Conservation (phyloP, 768 basidiomycete species). For the Boletus bicolor region DNA sequence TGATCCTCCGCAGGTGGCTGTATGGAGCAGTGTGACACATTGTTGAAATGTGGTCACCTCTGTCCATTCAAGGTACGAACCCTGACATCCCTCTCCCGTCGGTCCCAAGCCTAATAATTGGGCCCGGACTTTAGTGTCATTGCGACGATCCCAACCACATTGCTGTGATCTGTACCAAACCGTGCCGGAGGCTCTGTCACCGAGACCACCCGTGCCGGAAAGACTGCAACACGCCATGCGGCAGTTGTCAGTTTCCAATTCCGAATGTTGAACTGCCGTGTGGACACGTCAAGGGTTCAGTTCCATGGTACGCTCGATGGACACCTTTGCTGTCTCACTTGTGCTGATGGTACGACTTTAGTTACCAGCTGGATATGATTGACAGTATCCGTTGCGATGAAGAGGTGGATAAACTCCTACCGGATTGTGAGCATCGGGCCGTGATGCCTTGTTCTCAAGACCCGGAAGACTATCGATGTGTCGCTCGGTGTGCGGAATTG, state of each 20-base stretch:
- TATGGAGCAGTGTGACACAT: slow-evolving; percentile 49
- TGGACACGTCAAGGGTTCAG: slow-evolving; percentile 43
- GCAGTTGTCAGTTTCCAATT: slow-evolving; percentile 48
- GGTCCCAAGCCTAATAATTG: neutral
- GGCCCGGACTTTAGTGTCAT: slow-evolving; percentile 46
- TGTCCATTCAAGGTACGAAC: slow-evolving; percentile 56
- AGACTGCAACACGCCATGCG: slow-evolving; percentile 51
- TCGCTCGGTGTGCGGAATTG: slow-evolving; percentile 37
- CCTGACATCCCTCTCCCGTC: neutral
- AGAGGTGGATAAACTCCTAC: slow-evolving; percentile 42
- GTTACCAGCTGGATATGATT: slow-evolving; percentile 45
- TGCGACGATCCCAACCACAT: slow-evolving; percentile 56
- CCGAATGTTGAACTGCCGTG: slow-evolving; percentile 52
- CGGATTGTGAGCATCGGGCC: slow-evolving; percentile 52
- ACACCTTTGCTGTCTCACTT: neutral
- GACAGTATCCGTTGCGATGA: slow-evolving; percentile 42
- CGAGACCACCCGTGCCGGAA: slow-evolving; percentile 57
- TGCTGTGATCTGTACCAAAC: slow-evolving; percentile 43
- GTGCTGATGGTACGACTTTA: slow-evolving; percentile 21
- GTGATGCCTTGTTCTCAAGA: slow-evolving; percentile 47
- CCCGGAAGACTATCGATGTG: slow-evolving; percentile 39
- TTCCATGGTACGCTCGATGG: slow-evolving; percentile 46
- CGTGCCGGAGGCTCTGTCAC: slow-evolving; percentile 50
- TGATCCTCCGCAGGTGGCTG: slow-evolving; percentile 51
- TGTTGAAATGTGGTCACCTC: slow-evolving; percentile 58